Base-by-base conservation (phyloP, 257 asterid genomes). In the Solanum arcanum region DNA sequence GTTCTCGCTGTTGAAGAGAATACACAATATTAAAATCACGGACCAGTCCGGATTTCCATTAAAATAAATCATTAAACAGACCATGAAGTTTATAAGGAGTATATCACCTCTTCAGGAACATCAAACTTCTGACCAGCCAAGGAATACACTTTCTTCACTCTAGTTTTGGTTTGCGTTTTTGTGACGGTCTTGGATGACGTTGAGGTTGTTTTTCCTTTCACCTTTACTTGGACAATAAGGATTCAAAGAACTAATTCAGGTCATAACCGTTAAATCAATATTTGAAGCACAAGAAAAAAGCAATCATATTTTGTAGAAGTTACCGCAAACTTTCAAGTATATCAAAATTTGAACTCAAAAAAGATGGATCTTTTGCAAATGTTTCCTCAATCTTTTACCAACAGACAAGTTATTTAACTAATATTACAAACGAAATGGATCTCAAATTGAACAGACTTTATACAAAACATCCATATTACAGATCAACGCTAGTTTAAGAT, bases 41-140 rank as follows among this genome's bases (percentile, higher is more conserved):
- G 42, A 47, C 20, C 9, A 80, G 68, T 46, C 0, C 41, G 3
- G 15, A 0, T 5, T 27, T 78, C 64, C 84, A 5, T 27, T 9
- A 4, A 25, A 78, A 16, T 44, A 0, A 78, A 78, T 14, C 1
- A 16, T 16, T 47, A 3, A 80, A 1, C 46, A 80, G 27, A 80
- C 49, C 64, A 46, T 27, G 84, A 78, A 78, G 64, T 1, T 25
- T 25, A 35, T 37, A 11, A n/a, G 35, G 68, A 85, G 56, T 87
- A 52, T 46, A 9, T 80, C 20, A 96, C 99, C 99, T 96, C 98
- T 92, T 96, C 99, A 13, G 99, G 99, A 69, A 91, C 93, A 68
- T 95, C 99, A 89, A 27, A 94, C 89, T 96, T 96, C 95, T 96
- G 99, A 47, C 99, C 98, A 0, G 98, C 91, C 92, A 96, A 92